Base-by-base conservation (phyloP, 2,329 filamentous ascomycete genomes). In the Amylocarpus encephaloides region DNA sequence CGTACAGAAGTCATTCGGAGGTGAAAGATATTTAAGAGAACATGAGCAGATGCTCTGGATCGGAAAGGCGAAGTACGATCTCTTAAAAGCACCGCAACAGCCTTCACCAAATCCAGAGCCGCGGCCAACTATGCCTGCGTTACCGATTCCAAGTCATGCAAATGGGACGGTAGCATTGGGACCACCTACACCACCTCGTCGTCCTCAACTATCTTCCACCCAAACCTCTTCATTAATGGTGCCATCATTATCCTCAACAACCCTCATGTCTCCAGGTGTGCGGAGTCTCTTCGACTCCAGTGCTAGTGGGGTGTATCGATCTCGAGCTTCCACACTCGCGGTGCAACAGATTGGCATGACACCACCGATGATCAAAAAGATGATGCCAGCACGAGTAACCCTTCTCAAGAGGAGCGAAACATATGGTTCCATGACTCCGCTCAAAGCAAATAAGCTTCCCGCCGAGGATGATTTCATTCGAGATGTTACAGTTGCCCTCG, bases 41-140 rank as follows among this genome's bases (percentile, higher is more conserved):
- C 78, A 82, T 62, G 79, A 82, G 60, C 79, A 83, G 59, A 78
- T 76, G 74, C 73, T 78, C 50, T 79, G 76, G 76, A 71, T 71
- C 30, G 61, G 62, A 26, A 64, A 64, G 46, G 48, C 48, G 9
- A 15, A 29, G 13, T 50, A 50, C 11, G 48, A 50, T 45, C 16
- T 50, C 9, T 26, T 33, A n/a, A 45, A 30, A 26, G 22, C 35
- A 13, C 42, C 48, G 9, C 22, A 19, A 42, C 7, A 9, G 11
- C 39, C 16, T 11, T 42, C 29, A 32, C 5, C 9, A 16, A 22
- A 32, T n/a, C 49, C 30, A 22, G 39, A 64, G 18, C 42, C 19
- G 12, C 16, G 40, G 12, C 44, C 49, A 22, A 15, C 43, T 11
- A 48, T 47, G 42, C 38, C 40, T 5, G 19, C 19, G 18, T 11